Percentiles rank a stretch among this genome's conserved stretches.
Conservation (phyloP, 176 grass and related monocot genomes). For the Hordeum vulgare region DNA sequence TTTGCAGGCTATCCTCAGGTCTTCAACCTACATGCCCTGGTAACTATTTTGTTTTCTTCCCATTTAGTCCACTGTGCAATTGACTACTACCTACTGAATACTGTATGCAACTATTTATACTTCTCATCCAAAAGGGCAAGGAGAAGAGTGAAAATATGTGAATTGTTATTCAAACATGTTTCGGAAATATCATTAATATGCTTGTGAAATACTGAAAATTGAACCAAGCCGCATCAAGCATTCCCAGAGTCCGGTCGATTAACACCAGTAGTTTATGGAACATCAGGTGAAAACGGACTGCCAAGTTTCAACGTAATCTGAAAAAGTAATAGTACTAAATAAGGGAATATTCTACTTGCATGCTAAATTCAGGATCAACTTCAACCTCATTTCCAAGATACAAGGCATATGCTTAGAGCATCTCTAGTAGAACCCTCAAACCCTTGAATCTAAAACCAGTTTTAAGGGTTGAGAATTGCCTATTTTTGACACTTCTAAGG, state of each 20-base stretch:
- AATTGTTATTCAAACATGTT: neutral
- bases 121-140: slow-evolving; percentile 1
- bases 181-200: neutral
- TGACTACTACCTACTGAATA: neutral
- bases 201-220: neutral
- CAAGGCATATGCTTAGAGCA: neutral
- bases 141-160: neutral
- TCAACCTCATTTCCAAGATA: neutral
- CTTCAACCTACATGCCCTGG: slow-evolving; percentile 85
- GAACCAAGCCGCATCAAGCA: neutral
- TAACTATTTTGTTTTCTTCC: slow-evolving; percentile 22
- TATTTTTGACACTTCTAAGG: too few relatives aligned
- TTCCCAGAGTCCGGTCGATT: neutral
- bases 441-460: too few relatives aligned
- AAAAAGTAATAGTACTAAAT: neutral
- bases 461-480: too few relatives aligned
- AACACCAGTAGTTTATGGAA: neutral
- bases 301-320: neutral
- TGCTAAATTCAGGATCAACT: neutral
- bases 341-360: neutral
- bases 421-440: too few relatives aligned
- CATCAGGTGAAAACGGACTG: neutral
- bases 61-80: neutral
- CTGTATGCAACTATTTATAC: neutral
- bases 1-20: slow-evolving; percentile 56